phyloP scores from a whole-genome alignment of 2,329 filamentous ascomycete species.

The Diplodia corticola region DNA sequence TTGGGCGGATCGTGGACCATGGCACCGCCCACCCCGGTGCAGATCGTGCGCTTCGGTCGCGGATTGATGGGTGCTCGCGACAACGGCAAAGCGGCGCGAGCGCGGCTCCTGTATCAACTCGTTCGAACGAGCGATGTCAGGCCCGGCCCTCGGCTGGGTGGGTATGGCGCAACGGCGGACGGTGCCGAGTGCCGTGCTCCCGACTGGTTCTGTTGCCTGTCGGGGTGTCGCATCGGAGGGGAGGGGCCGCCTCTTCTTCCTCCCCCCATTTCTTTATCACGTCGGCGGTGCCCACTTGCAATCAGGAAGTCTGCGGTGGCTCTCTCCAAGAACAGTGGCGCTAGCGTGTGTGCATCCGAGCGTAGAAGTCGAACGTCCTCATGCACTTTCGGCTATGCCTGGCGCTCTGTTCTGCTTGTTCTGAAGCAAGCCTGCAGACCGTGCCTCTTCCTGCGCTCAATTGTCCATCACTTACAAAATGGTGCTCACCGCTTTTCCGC shows the following conservation, averaged over 20 bases:
- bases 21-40: not conserved
- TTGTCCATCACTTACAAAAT: not conserved
- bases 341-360: not conserved
- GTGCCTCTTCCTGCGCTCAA: not conserved
- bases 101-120: not conserved
- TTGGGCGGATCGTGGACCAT: slow-evolving; percentile 3
- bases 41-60: slow-evolving; percentile 19
- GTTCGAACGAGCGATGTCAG: not conserved
- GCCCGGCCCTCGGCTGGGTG: not conserved
- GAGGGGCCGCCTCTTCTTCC: not conserved
- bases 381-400: not conserved
- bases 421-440: not conserved
- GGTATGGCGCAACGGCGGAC: not conserved
- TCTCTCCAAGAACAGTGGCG: not conserved
- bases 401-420: not conserved
- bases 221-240: not conserved
- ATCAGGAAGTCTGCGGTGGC: not conserved
- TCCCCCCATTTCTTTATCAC: not conserved
- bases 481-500: not conserved
- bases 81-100: not conserved
- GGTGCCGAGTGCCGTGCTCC: not conserved
- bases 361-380: not conserved
- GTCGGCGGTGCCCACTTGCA: not conserved
- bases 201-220: not conserved
- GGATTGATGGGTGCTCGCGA: slow-evolving; percentile 5